Evolutionary conservation across 2,329 filamentous ascomycete genomes (phyloP).

Genomic region (Fusarium subglutinans): DNA sequence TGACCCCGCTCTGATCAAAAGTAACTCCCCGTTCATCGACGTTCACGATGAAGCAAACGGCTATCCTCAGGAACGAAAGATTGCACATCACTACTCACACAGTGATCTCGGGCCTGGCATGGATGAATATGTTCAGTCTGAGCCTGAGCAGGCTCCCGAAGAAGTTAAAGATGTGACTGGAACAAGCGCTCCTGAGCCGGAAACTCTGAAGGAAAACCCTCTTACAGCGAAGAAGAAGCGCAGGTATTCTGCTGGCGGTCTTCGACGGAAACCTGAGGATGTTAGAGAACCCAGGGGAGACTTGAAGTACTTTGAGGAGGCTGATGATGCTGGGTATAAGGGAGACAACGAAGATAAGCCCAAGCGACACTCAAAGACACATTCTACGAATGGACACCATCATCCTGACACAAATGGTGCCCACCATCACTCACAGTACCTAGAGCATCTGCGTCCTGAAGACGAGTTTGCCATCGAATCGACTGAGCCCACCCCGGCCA

Average conservation of each 20-base stretch:
- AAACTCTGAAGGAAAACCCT: constrained; percentile 58
- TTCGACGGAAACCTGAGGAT: constrained; percentile 77
- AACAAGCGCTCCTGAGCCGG: constrained; percentile 71
- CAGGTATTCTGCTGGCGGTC: constrained; percentile 86
- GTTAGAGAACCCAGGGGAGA: constrained; percentile 77
- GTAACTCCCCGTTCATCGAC: constrained; percentile 26
- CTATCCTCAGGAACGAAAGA: constrained; percentile 14
- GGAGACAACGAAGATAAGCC: constrained; percentile 60
- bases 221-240: constrained; percentile 64
- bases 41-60: background rate
- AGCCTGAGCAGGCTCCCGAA: constrained; percentile 48
- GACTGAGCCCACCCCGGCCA: constrained; percentile 50
- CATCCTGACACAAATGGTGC: constrained; percentile 21
- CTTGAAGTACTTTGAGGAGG: constrained; percentile 90
- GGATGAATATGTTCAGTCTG: constrained; percentile 40
- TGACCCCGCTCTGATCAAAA: constrained; percentile 51
- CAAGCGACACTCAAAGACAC: constrained; percentile 6
- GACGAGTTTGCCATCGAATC: constrained; percentile 46
- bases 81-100: constrained; percentile 41
- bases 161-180: constrained; percentile 66
- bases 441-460: constrained; percentile 48
- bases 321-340: constrained; percentile 83
- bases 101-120: constrained; percentile 48
- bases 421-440: constrained; percentile 1
- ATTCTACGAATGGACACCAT: constrained; percentile 7